These are phyloP conservation scores for Solanum tarijense DNA, from an alignment of 257 asterid species.

Conservation along the genomic window DNA sequence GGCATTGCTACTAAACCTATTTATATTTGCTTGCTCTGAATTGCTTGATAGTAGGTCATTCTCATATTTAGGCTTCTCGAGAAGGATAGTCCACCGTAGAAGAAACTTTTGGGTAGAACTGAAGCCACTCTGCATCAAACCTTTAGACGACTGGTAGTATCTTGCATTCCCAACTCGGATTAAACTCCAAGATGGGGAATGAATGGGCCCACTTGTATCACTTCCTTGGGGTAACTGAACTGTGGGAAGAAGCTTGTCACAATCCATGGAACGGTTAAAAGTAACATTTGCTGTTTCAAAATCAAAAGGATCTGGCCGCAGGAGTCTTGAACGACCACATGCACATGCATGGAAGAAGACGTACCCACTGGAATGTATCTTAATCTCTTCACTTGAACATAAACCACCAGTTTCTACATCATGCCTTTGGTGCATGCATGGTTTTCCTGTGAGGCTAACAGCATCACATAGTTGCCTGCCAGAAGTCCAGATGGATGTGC, in stretches of 20 bases:
- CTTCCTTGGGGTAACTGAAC: slow-evolving; percentile 40
- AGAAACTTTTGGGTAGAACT: slow-evolving; percentile 67
- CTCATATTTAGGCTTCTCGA: slow-evolving; percentile 34
- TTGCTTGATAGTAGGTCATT: slow-evolving; percentile 15
- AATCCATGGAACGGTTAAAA: slow-evolving; percentile 47
- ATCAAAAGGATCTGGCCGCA: slow-evolving; percentile 84
- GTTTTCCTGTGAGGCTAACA: slow-evolving; percentile 88
- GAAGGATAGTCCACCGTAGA: slow-evolving; percentile 51
- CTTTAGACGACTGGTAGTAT: slow-evolving; percentile 77
- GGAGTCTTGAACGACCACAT: slow-evolving; percentile 92
- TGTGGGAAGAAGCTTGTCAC: slow-evolving; percentile 84
- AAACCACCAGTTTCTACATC: slow-evolving; percentile 15
- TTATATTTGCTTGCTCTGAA: slow-evolving; percentile 22
- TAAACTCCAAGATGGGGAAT: slow-evolving; percentile 63
- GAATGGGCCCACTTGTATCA: slow-evolving; percentile 30
- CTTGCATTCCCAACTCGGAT: slow-evolving; percentile 77
- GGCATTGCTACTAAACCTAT: slow-evolving; percentile 12
- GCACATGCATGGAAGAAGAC: slow-evolving; percentile 98
- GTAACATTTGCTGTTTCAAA: slow-evolving; percentile 65
- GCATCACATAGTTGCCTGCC: slow-evolving; percentile 96
- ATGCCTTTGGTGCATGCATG: slow-evolving; percentile 86
- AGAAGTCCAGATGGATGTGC: slow-evolving; percentile 72
- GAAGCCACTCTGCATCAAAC: slow-evolving; percentile 90
- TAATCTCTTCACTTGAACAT: slow-evolving; percentile 22
- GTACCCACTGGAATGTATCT: slow-evolving; percentile 81